Conservation (phyloP, 2,329 filamentous ascomycete genomes). For the Alternaria arborescens region DNA sequence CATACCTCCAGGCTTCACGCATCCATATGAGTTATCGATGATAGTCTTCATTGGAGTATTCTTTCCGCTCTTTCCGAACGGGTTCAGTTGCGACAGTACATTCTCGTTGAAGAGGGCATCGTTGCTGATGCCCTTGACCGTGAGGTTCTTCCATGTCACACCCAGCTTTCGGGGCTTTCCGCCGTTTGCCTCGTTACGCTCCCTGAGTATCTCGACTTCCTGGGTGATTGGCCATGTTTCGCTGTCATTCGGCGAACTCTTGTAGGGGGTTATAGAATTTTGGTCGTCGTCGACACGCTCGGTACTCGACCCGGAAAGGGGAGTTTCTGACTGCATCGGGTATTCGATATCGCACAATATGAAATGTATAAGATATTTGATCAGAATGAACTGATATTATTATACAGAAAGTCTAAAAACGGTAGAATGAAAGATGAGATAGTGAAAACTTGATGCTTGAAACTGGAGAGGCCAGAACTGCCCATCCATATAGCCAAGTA, state of each 20-base stretch:
- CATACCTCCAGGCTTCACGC: constrained; percentile 67
- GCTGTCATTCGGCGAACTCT: neutral
- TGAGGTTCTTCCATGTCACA: constrained; percentile 76
- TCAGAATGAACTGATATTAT: neutral
- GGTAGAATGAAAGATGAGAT: neutral
- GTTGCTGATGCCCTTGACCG: constrained; percentile 74
- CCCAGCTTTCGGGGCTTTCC: constrained; percentile 71
- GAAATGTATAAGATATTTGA: too few species aligned
- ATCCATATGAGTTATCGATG: constrained; percentile 70
- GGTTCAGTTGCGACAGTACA: constrained; percentile 63
- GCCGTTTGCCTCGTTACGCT: constrained; percentile 1
- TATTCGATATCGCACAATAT: neutral
- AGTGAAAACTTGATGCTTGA: neutral
- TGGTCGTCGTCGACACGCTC: neutral
- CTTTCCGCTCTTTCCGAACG: constrained; percentile 54
- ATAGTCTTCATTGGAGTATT: constrained; percentile 64
- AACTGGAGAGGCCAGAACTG: neutral
- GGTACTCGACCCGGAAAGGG: constrained; percentile 1
- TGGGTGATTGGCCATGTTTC: neutral
- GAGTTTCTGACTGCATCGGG: neutral
- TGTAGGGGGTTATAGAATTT: neutral
- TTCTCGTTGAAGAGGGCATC: constrained; percentile 69
- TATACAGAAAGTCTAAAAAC: neutral
- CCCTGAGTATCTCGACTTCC: constrained; percentile 1
- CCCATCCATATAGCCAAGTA: neutral